These are phyloP conservation scores for Hippophae gyantsensis DNA, from an alignment of 306 rosid species.

Conservation along the genomic window DNA sequence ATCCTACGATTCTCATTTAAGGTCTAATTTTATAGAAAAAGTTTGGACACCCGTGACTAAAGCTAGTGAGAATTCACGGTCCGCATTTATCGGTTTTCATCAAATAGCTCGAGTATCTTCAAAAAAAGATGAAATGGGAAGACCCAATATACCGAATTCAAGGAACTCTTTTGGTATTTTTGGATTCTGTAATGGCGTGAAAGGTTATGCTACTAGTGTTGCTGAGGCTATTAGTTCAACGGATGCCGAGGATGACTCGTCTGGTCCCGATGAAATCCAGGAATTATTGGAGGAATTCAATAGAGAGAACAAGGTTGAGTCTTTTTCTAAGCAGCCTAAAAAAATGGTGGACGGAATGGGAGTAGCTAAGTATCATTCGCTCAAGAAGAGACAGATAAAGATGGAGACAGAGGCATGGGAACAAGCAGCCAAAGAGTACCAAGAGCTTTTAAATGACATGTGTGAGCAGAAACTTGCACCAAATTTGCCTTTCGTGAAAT, in stretches of 20 bases:
- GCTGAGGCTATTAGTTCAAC: conserved; percentile 65
- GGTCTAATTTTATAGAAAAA: conserved; percentile 24
- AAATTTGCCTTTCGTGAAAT: conserved; percentile 78
- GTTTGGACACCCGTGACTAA: conserved; percentile 7
- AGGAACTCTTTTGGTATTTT: conserved; percentile 18
- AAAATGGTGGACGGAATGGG: conserved; percentile 29
- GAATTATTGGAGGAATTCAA: conserved; percentile 33
- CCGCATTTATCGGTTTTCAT: conserved; percentile 11
- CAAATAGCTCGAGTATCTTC: conserved; percentile 15
- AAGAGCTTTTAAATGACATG: conserved; percentile 71
- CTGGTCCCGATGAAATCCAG: conserved; percentile 52
- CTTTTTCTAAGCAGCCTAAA: conserved; percentile 30
- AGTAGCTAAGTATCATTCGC: conserved; percentile 30
- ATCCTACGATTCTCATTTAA: conserved; percentile 9
- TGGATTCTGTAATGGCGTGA: conserved; percentile 12
- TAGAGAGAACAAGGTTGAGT: conserved; percentile 26
- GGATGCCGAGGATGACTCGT: conserved; percentile 53
- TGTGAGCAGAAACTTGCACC: conserved; percentile 86
- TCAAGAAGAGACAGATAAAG: conserved; percentile 60
- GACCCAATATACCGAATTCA: conserved; percentile 22
- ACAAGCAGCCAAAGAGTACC: conserved; percentile 73
- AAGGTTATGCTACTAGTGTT: conserved; percentile 45
- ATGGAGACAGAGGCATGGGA: conserved; percentile 95
- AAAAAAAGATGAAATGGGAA: conserved; percentile 19
- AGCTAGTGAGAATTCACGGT: conserved; percentile 6